A percentile compares a stretch with the other conserved stretches of the same genome.
Evolutionary conservation across 164 flowering plant genomes (phyloP).

Genomic region (Vitis riparia): DNA sequence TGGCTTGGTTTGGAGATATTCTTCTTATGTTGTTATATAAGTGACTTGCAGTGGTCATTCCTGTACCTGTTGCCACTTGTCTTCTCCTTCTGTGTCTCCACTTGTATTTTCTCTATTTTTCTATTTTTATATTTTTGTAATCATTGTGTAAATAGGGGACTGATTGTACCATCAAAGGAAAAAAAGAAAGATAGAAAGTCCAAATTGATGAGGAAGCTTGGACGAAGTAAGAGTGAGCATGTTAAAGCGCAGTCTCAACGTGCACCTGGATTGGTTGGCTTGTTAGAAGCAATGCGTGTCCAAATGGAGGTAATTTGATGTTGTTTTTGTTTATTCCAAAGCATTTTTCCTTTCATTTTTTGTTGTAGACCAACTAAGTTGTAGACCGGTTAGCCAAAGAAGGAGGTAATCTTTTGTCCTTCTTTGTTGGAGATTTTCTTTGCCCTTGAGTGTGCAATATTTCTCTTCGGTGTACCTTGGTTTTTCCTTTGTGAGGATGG

Average conservation of each 20-base stretch:
- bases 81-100: background rate
- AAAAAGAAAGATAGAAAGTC: constrained; percentile 89
- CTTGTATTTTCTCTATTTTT: background rate
- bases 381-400: too few relatives aligned
- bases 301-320: constrained; percentile 78
- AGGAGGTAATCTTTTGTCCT: too few relatives aligned
- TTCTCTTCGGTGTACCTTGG: too few relatives aligned
- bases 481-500: too few relatives aligned
- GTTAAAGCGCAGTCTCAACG: constrained; percentile 49
- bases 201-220: constrained; percentile 85
- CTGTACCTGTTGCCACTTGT: background rate
- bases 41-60: background rate
- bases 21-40: background rate
- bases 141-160: constrained; percentile 54
- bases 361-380: too few relatives aligned
- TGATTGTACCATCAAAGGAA: constrained; percentile 83
- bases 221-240: constrained; percentile 76
- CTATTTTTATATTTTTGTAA: constrained; percentile 1
- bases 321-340: background rate
- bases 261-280: constrained; percentile 71
- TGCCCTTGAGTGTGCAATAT: too few relatives aligned
- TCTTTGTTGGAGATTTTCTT: too few relatives aligned
- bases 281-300: constrained; percentile 90
- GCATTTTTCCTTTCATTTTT: background rate
- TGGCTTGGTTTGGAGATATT: constrained; percentile 1